Percentiles rank a stretch among this genome's conserved stretches.
Evolutionary conservation across 1,139 yeast species (phyloP).

Genomic region (Geotrichum restrictum): DNA sequence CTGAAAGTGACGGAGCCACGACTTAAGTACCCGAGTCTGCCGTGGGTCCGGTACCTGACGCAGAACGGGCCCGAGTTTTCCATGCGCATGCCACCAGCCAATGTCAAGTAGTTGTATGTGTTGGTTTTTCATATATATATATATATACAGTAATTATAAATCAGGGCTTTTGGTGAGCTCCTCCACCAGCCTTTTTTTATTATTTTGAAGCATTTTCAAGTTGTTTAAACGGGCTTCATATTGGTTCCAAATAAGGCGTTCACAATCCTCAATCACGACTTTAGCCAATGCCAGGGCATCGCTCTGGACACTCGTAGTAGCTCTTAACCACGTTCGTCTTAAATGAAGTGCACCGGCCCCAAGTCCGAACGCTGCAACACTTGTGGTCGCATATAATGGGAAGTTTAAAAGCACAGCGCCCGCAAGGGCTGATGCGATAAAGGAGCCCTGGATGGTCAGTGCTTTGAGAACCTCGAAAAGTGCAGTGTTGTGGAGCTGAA

Average conservation of each 20-base stretch:
- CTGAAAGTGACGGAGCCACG: constrained; percentile 83
- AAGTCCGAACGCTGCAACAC: constrained; percentile 39
- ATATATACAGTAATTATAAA: constrained; percentile 5
- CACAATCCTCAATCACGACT: constrained; percentile 27
- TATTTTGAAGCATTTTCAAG: constrained; percentile 26
- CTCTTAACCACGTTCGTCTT: constrained; percentile 38
- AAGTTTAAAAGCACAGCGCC: constrained; percentile 35
- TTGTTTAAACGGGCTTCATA: constrained; percentile 36
- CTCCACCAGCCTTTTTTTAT: constrained; percentile 26
- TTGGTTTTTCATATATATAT: constrained; percentile 6
- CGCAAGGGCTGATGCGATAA: constrained; percentile 32
- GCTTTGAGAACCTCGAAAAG: constrained; percentile 16
- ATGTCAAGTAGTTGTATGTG: constrained; percentile 7
- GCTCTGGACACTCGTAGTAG: constrained; percentile 29
- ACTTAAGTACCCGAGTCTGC: constrained; percentile 81
- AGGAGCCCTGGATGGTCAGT: constrained; percentile 39
- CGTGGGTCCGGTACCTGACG: constrained; percentile 91
- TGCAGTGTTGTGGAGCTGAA: constrained; percentile 22
- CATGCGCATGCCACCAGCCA: constrained; percentile 48
- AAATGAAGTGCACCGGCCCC: constrained; percentile 37
- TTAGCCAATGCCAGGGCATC: constrained; percentile 31
- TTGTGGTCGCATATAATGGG: constrained; percentile 35
- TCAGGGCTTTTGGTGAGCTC: constrained; percentile 22
- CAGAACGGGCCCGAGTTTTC: constrained; percentile 89
- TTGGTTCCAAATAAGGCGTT: constrained; percentile 31